A percentile compares a stretch with the other conserved stretches of the same genome.
These are phyloP conservation scores for Pterocarpus santalinus DNA, from an alignment of 306 rosid species.

Conservation along the genomic window DNA sequence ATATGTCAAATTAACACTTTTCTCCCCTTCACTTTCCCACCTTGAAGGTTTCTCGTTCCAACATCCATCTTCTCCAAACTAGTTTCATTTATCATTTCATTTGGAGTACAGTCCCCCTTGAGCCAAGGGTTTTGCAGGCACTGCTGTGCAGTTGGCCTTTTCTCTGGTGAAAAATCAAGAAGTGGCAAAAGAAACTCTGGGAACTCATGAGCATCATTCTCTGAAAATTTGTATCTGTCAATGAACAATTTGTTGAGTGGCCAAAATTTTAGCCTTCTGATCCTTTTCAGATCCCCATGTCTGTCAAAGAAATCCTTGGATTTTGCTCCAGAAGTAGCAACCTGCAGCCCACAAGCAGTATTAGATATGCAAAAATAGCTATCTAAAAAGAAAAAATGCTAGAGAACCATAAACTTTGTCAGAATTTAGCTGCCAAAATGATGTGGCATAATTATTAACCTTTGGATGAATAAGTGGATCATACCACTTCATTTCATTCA, in stretches of 20 bases:
- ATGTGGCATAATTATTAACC: too few relatives aligned
- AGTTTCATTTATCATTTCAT: conserved; percentile 52
- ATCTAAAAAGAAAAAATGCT: too few relatives aligned
- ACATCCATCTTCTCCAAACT: conserved; percentile 63
- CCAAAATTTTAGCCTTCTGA: conserved; percentile 90
- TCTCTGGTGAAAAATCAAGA: conserved; percentile 87
- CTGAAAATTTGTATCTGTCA: conserved; percentile 78
- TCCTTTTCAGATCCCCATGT: conserved; percentile 93
- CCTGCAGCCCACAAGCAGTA: conserved; percentile 41
- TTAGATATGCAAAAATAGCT: too few relatives aligned
- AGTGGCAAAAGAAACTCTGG: conserved; percentile 78
- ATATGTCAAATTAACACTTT: neutral
- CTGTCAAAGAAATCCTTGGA: conserved; percentile 93
- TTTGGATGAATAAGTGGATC: too few relatives aligned
- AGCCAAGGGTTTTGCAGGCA: conserved; percentile 93
- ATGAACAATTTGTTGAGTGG: conserved; percentile 74
- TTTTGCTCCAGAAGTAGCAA: conserved; percentile 73
- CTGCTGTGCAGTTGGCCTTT: conserved; percentile 93
- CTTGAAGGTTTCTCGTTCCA: conserved; percentile 73
- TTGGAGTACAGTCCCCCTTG: conserved; percentile 46
- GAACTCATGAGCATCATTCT: conserved; percentile 73
- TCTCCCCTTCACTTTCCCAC: conserved; percentile 75
- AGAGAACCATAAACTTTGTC: too few relatives aligned
- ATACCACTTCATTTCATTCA: too few relatives aligned
- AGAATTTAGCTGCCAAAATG: too few relatives aligned